Percentiles rank a stretch among this genome's conserved stretches.
Evolutionary conservation across 2,329 filamentous ascomycete genomes (phyloP).

Genomic region (Thielaviopsis populi): DNA sequence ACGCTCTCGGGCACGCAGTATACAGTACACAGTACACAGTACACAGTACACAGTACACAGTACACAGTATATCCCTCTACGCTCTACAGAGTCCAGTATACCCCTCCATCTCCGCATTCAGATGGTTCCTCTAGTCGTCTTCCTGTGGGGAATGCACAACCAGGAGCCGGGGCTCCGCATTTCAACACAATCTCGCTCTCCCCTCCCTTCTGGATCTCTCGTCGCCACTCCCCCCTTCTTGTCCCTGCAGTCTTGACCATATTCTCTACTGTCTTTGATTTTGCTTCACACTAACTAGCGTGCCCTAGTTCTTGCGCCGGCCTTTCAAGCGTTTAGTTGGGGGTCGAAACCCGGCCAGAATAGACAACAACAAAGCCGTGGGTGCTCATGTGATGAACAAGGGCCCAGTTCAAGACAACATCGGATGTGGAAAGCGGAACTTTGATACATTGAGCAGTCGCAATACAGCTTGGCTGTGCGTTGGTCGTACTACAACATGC

Average conservation of each 20-base stretch:
- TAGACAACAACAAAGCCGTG: not conserved
- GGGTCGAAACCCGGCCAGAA: not conserved
- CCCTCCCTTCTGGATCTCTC: not conserved
- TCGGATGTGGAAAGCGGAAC: not conserved
- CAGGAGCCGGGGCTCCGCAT: not conserved
- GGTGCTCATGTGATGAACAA: not conserved
- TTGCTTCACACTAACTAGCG: no score
- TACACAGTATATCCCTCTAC: not conserved
- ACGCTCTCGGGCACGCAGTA: no score
- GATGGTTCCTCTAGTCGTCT: no score
- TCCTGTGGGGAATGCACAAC: not conserved
- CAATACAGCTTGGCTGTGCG: not conserved
- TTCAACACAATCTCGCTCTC: not conserved
- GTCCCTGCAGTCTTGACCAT: no score
- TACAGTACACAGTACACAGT: not conserved
- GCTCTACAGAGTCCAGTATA: not conserved
- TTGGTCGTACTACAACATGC: not conserved
- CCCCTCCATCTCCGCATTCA: not conserved
- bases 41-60: not conserved
- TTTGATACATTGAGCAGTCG: not conserved
- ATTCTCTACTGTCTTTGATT: no score
- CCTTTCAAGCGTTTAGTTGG: not conserved
- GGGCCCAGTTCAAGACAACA: not conserved
- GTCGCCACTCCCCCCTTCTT: no score
- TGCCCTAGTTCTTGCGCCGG: no score